Percentiles rank a stretch among this genome's conserved stretches.
These are phyloP conservation scores for Calonectria fujianensis DNA, from an alignment of 2,329 filamentous ascomycete species.

Conservation along the genomic window DNA sequence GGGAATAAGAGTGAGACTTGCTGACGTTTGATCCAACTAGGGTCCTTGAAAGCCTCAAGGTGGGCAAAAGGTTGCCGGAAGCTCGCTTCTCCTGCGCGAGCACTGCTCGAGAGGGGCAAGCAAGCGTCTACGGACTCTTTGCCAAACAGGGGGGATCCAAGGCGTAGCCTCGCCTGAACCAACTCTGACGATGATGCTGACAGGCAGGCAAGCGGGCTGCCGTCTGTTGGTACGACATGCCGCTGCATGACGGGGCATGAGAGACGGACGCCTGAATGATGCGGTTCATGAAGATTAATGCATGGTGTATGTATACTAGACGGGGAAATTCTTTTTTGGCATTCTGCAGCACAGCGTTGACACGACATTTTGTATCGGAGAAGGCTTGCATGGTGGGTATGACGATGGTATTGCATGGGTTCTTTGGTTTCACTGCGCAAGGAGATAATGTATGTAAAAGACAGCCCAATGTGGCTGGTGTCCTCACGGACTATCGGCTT, in stretches of 20 bases:
- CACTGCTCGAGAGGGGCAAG: constrained; percentile 77
- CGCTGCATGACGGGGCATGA: constrained; percentile 22
- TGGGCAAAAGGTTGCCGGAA: constrained; percentile 84
- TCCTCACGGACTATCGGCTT: constrained; percentile 28
- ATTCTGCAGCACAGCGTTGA: constrained; percentile 22
- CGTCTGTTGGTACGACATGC: constrained; percentile 9
- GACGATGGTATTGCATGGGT: constrained; percentile 17
- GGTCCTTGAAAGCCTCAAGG: constrained; percentile 89
- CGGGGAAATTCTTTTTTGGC: not conserved
- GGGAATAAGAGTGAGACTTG: not conserved
- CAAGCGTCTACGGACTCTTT: constrained; percentile 76
- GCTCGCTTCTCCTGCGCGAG: constrained; percentile 80
- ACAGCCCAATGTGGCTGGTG: constrained; percentile 6
- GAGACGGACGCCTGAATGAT: constrained; percentile 15
- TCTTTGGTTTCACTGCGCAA: constrained; percentile 7
- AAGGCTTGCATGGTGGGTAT: constrained; percentile 28
- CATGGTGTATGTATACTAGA: constrained; percentile 18
- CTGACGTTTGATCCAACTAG: constrained; percentile 62
- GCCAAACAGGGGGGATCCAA: constrained; percentile 42
- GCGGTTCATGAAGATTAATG: constrained; percentile 20
- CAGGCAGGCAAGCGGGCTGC: not conserved
- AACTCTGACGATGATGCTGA: not conserved
- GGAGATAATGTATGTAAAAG: constrained; percentile 12
- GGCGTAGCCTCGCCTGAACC: not conserved
- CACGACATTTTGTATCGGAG: constrained; percentile 22